phyloP scores from a whole-genome alignment of 805 yeast genomes.

The Osmozyma mogii region DNA sequence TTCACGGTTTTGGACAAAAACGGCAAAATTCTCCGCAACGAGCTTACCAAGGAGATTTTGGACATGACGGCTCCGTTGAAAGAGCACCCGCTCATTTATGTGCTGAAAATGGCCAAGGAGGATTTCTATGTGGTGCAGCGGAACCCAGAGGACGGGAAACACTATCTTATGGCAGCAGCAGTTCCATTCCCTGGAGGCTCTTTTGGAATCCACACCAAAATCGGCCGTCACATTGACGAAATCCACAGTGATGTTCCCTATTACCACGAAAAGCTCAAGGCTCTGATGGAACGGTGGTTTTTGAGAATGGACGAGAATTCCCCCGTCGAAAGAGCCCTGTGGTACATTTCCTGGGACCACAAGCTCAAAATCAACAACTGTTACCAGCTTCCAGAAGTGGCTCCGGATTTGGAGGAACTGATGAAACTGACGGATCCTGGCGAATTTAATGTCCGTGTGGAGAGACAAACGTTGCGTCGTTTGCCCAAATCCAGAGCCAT shows the following conservation, averaged over 20 bases:
- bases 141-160: constrained; percentile 45
- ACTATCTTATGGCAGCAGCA: constrained; percentile 64
- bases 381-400: constrained; percentile 44
- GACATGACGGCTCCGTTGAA: constrained; percentile 54
- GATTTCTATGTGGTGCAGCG: constrained; percentile 61
- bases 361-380: constrained; percentile 49
- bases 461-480: constrained; percentile 63
- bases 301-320: constrained; percentile 49
- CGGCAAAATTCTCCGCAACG: constrained; percentile 50
- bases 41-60: constrained; percentile 52
- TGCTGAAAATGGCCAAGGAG: constrained; percentile 66
- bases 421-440: constrained; percentile 34
- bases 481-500: constrained; percentile 59
- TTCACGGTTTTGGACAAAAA: constrained; percentile 42
- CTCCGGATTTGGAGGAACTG: constrained; percentile 22
- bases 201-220: constrained; percentile 51
- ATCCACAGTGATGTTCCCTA: constrained; percentile 68
- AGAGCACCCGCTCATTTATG: constrained; percentile 55
- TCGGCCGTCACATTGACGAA: constrained; percentile 54
- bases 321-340: constrained; percentile 67
- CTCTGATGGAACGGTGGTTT: constrained; percentile 71
- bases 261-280: constrained; percentile 55
- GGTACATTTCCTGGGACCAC: constrained; percentile 72
- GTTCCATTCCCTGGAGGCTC: constrained; percentile 79
- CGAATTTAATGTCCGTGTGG: constrained; percentile 61